Base-by-base conservation (phyloP, 495 filamentous ascomycete species). In the Lasiosphaeris hirsuta region DNA sequence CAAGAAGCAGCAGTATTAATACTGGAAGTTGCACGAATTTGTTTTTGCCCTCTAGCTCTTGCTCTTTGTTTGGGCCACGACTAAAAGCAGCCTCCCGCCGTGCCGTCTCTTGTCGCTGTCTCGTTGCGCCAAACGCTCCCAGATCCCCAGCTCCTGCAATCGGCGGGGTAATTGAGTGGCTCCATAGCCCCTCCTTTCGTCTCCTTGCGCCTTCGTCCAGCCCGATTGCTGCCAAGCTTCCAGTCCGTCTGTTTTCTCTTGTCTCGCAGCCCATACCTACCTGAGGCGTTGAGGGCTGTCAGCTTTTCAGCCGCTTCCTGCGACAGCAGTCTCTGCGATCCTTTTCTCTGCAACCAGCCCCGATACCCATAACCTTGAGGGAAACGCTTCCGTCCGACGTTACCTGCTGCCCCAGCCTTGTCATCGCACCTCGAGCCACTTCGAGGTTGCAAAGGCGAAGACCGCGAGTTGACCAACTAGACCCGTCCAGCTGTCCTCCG, bases 171-270 rank as follows among this genome's bases (percentile, higher is more conserved):
- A 49, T 19, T 10, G 17, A 45, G 11, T 19, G 13, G 11, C 13
- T 30, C 23, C 2, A 30, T 30, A 30, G 23, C 23, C 23, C 23
- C 23, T 30, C 23, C 23, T 30, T 30, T 30, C 23, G 23, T 30
- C 23, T 5, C 23, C 33, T 40, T 38, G 43, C 51, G 44, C 57
- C 57, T 52, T 59, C 57, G 57, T 56, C 53, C 55, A 45, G 66
- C 66, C 65, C 67, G 60, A 66, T 59, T 57, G 57, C 62, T 63
- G 58, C 67, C 67, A 65, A 62, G 56, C 58, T 44, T 30, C 51
- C 13, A 13, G 23, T 34, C 54, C 41, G 51, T 13, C 51, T 51
- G 17, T 30, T 43, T 58, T 50, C 43, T 30, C 45, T 45, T 33
- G 33, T 64, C 30, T 44, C 58, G 60, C 62, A 60, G 54, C 60